Conservation (phyloP, 1,139 yeast genomes). For the Candida smagusa region DNA sequence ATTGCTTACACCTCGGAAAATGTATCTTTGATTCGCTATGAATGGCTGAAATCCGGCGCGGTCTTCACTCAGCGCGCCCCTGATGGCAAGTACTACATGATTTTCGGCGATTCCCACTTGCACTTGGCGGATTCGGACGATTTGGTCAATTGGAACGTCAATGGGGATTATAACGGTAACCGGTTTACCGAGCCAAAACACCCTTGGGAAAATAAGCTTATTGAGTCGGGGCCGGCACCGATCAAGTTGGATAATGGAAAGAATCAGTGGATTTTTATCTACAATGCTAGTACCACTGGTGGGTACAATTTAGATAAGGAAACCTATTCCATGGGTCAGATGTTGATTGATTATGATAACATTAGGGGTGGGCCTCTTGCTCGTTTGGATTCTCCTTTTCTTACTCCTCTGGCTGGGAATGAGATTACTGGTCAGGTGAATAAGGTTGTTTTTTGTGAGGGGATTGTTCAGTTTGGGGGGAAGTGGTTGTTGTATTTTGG, state of each 20-base stretch:
- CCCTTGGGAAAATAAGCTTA: constrained; percentile 35
- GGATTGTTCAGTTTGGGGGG: constrained; percentile 42
- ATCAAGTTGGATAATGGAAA: constrained; percentile 29
- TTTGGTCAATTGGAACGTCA: constrained; percentile 33
- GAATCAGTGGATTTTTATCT: constrained; percentile 38
- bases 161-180: constrained; percentile 19
- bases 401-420: constrained; percentile 35
- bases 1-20: constrained; percentile 27
- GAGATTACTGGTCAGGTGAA: constrained; percentile 43
- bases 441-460: constrained; percentile 45
- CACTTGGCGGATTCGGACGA: constrained; percentile 38
- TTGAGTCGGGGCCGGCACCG: constrained; percentile 47
- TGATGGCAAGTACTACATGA: constrained; percentile 42
- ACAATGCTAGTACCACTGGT: constrained; percentile 42
- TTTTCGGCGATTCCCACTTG: constrained; percentile 44
- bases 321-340: constrained; percentile 38
- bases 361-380: constrained; percentile 37
- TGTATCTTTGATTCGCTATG: constrained; percentile 22
- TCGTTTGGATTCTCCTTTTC: constrained; percentile 34
- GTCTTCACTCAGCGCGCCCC: constrained; percentile 30
- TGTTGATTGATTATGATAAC: constrained; percentile 42
- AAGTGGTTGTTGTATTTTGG: constrained; percentile 45
- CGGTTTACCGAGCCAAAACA: constrained; percentile 30
- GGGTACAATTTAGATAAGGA: constrained; percentile 27
- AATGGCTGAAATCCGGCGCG: constrained; percentile 48